These are phyloP conservation scores for Telopea speciosissima DNA, from an alignment of 177 flowering plant species.

Conservation along the genomic window DNA sequence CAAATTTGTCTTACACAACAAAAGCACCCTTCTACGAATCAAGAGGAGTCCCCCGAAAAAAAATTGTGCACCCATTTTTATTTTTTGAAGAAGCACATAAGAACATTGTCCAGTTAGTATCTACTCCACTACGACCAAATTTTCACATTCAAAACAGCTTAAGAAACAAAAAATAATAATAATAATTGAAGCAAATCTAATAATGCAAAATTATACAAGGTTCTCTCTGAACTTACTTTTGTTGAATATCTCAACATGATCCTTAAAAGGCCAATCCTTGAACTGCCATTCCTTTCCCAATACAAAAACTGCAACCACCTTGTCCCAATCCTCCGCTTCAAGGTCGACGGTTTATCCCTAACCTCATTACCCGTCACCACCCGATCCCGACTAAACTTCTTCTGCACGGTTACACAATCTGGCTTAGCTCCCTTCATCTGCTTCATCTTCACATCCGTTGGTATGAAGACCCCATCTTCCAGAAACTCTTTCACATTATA, in stretches of 20 bases:
- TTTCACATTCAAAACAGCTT: no score
- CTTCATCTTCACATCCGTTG: slow-evolving; percentile 87
- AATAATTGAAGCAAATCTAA: no score
- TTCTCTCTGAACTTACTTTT: slow-evolving; percentile 46
- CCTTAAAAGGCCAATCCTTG: slow-evolving; percentile 99
- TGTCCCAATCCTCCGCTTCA: slow-evolving; percentile 98
- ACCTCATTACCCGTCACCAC: slow-evolving; percentile 95
- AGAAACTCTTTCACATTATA: slow-evolving; percentile 97
- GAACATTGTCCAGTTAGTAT: no score
- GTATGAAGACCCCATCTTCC: slow-evolving; percentile 85
- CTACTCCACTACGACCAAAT: no score
- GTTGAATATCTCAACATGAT: slow-evolving; percentile 93
- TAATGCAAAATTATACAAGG: background rate
- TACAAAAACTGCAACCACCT: slow-evolving; percentile 95
- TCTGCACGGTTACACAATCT: slow-evolving; percentile 95
- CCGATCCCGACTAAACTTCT: slow-evolving; percentile 92
- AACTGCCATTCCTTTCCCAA: slow-evolving; percentile 99
- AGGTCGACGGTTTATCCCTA: slow-evolving; percentile 88
- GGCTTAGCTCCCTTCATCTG: slow-evolving; percentile 85
- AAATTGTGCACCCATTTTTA: no score
- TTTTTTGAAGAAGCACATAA: no score
- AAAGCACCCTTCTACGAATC: no score
- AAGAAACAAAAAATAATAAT: no score
- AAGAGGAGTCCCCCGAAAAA: no score
- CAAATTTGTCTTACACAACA: no score